These are phyloP conservation scores for Epithemia pelagica DNA, from an alignment of 108 stramenopile genomes.

Conservation along the genomic window DNA sequence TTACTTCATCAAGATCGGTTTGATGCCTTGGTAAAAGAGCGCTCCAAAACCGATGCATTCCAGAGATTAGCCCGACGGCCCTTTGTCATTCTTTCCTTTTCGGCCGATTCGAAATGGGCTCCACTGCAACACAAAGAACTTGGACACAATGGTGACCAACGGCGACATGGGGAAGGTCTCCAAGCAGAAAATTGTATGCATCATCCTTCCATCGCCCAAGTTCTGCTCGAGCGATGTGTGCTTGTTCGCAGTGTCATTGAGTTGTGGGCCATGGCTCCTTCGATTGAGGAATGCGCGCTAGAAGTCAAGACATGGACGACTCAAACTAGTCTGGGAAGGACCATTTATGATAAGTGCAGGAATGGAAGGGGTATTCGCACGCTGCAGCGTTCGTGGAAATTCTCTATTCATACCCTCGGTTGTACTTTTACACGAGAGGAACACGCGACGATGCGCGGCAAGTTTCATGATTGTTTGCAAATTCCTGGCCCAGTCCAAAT, in stretches of 20 bases:
- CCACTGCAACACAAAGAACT: no score
- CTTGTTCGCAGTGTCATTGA: constrained; percentile 69
- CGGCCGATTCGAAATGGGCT: neutral
- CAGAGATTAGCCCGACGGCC: constrained; percentile 9
- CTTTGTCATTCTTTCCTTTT: constrained; percentile 29
- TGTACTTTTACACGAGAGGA: constrained; percentile 58
- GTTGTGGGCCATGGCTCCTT: constrained; percentile 56
- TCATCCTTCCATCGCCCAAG: constrained; percentile 3
- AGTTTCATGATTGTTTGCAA: constrained; percentile 33
- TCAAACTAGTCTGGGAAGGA: neutral
- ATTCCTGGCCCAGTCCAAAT: constrained; percentile 66
- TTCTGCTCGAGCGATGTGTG: constrained; percentile 53
- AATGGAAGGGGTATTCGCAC: neutral
- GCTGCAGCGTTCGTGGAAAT: constrained; percentile 46
- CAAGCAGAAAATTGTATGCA: neutral
- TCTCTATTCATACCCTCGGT: constrained; percentile 74
- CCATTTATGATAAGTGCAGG: neutral
- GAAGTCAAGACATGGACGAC: constrained; percentile 21
- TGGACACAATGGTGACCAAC: no score
- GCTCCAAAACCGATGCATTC: neutral
- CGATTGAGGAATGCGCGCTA: constrained; percentile 44
- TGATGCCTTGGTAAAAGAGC: neutral
- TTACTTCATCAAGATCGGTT: constrained; percentile 9
- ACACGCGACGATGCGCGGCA: constrained; percentile 58
- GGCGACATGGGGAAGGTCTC: neutral